Base-by-base conservation (phyloP, 2,329 filamentous ascomycete genomes). In the Fusarium avenaceum region DNA sequence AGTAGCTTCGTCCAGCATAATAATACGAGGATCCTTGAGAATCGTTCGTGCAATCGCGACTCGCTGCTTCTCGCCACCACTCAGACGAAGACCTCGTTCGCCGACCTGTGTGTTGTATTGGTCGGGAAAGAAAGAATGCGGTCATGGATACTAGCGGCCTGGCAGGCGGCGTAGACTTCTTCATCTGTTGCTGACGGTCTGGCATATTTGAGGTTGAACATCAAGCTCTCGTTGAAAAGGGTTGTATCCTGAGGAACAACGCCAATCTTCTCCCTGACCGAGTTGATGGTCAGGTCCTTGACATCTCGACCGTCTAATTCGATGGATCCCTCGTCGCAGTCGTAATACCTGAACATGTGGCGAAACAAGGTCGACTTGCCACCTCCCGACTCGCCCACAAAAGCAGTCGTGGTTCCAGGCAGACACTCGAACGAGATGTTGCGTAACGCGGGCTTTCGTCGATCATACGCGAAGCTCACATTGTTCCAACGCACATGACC, bases 311-410 rank as follows among this genome's bases (percentile, higher is more conserved):
- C 93, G 76, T 98, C 96, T 55, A 99, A 84, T 75, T 91, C 87
- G 58, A 98, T 97, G 74, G 85, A 89, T 35, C 96, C 96, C 51
- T 89, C 86, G 52, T 90, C 85, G 55, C 90, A 88, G 76, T 97
- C 96, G 83, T 98, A 99, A 80, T 97, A 99, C 19, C 96, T 92
- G 84, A 97, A 98, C 77, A 99, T 89, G 48, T 98, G 87, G 50
- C 96, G 91, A 83, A 99, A 97, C 26, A 99, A 87, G 0, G 96
- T 99, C 4, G 95, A 98, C 79, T 99, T 99, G 70, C 96, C 96
- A 61, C 96, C 96, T 45, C 96, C 96, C 32, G 95, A 98, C 78
- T 98, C 95, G 67, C 96, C 96, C 19, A 99, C 96, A 68, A 99
- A 90, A 1, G 96, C 96, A 7, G 95, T 99, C 0, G 94, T 98